Evolutionary conservation across 306 rosid species (phyloP), one percentile per base, ranked within the genome.

Genomic region (Hippophae tibetana): DNA sequence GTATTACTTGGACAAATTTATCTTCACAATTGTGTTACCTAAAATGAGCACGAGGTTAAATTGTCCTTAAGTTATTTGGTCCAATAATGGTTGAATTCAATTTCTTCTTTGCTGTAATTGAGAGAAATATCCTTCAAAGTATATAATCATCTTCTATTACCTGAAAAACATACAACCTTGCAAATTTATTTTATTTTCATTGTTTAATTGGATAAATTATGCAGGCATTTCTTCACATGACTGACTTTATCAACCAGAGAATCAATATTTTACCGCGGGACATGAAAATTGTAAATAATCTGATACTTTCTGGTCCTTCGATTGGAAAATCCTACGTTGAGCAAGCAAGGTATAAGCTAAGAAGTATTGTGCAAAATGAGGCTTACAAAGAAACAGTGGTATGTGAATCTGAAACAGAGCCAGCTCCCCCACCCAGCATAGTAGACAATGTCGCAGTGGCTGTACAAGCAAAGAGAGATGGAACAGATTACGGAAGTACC

Each of bases 201-300:
- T 47, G 54, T 11, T 62, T 13, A 60, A 43, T 57, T 54, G 40
- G 10, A 42, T 54, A 13, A 7, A 45, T 62, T 31, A 42, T 56
- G 72, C 77, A 80, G 79, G 60, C 54, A 56, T 52, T 26, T 48
- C 55, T 52, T 49, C 27, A 27, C 8, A 27, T 54, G 61, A 47
- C 42, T 51, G 73, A 73, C 42, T 6, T 38, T 54, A 14, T 54
- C 51, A n/a, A 45, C 54, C 43, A 43, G 57, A 63, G 54, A 18
- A 54, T 58, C 51, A 42, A 48, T 31, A 42, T 42, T 44, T n/a
- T 9, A 61, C 54, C 70, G 23, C 18, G 14, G 13, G 18, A 45
- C 40, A 41, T 44, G 46, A 10, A 51, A 52, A 31, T 54, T 31
- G 38, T 31, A 42, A 49, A 65, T 10, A 58, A 42, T 10, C 11